Conservation (phyloP, 148 eudicot genomes). For the Vaccinium corymbosum region DNA sequence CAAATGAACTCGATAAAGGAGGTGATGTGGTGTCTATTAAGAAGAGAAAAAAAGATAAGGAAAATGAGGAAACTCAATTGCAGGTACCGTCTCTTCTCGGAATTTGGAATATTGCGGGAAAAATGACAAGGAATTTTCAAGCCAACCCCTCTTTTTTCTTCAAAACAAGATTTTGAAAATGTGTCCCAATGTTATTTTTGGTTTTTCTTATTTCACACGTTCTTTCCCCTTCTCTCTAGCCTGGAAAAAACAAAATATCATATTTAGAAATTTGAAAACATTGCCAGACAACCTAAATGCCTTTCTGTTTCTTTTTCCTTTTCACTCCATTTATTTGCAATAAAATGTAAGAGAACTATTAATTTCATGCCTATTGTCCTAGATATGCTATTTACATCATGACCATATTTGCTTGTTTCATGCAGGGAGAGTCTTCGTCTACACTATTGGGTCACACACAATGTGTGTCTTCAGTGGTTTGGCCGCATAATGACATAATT, state of each 20-base stretch:
- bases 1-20: slow-evolving; percentile 46
- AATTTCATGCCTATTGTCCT: background rate
- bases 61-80: slow-evolving; percentile 43
- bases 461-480: slow-evolving; percentile 80
- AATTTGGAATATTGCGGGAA: background rate
- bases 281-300: background rate
- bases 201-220: background rate
- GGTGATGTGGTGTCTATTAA: slow-evolving; percentile 57
- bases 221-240: background rate
- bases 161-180: background rate
- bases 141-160: background rate
- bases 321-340: background rate
- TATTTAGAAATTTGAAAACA: background rate
- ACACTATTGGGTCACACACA: slow-evolving; percentile 86
- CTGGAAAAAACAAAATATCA: background rate
- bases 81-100: slow-evolving; percentile 50
- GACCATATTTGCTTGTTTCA: slow-evolving; percentile 11
- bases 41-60: slow-evolving; percentile 67
- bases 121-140: background rate
- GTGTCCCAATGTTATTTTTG: background rate
- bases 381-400: slow-evolving; percentile 5
- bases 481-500: slow-evolving; percentile 71
- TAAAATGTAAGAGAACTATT: background rate
- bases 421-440: slow-evolving; percentile 75
- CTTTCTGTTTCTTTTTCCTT: background rate